phyloP scores from a whole-genome alignment of 208 protist species.

The Balamuthia mandrillaris region DNA sequence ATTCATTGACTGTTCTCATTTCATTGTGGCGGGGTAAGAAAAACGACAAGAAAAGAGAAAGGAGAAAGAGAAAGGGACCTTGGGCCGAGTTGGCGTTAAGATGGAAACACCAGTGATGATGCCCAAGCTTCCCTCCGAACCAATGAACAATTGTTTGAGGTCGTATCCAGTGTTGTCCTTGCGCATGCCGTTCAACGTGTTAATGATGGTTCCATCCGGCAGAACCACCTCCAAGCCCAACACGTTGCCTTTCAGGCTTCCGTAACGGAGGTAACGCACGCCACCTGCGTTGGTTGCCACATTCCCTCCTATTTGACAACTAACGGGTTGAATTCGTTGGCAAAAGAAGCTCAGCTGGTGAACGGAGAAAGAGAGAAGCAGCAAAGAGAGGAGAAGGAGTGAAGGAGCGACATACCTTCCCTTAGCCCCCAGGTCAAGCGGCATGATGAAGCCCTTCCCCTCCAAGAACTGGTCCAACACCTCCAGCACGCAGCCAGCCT shows the following conservation, averaged over 20 bases:
- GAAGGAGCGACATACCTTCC: slow-evolving; percentile 72
- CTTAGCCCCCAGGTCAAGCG: slow-evolving; percentile 91
- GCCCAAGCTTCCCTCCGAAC: slow-evolving; percentile 92
- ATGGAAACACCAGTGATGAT: slow-evolving; percentile 84
- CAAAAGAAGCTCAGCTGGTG: not conserved
- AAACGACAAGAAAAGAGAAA: not conserved
- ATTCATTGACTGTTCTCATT: slow-evolving; percentile 67
- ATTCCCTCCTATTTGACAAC: slow-evolving; percentile 92
- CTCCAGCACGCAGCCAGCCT: slow-evolving; percentile 86
- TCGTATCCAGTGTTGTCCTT: slow-evolving; percentile 96
- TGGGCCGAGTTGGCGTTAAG: slow-evolving; percentile 54
- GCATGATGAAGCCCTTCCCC: slow-evolving; percentile 81
- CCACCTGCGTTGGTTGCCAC: slow-evolving; percentile 94
- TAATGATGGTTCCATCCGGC: slow-evolving; percentile 74
- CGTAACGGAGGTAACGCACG: slow-evolving; percentile 90
- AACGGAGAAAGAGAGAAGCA: not conserved
- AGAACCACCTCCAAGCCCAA: slow-evolving; percentile 89
- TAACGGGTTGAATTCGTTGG: slow-evolving; percentile 3
- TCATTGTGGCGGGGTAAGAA: not conserved
- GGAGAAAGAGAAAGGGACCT: not conserved
- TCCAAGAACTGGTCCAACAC: slow-evolving; percentile 77
- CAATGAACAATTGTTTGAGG: slow-evolving; percentile 94
- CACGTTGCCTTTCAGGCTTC: slow-evolving; percentile 88
- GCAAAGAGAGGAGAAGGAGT: too few species aligned
- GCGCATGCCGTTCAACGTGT: slow-evolving; percentile 53